These are phyloP conservation scores for Ciborinia camelliae DNA, from an alignment of 2,329 filamentous ascomycete genomes.

Conservation along the genomic window DNA sequence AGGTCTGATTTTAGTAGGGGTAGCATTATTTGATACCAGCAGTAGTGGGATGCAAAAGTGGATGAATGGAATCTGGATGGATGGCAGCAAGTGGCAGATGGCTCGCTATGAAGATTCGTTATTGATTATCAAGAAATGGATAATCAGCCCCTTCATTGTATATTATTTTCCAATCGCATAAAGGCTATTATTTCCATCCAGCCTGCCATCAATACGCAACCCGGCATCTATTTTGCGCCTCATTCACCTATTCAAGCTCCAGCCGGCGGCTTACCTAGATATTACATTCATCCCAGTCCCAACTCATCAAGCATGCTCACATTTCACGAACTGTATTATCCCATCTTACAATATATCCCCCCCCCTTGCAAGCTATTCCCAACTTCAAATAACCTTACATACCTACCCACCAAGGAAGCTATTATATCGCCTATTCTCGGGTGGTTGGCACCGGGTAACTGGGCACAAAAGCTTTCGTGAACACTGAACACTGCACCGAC, in stretches of 20 bases:
- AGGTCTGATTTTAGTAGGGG: neutral
- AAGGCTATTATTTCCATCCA: neutral
- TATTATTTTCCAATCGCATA: neutral
- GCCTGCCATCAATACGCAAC: neutral
- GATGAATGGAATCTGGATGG: neutral
- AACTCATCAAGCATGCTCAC: constrained; percentile 1
- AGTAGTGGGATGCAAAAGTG: constrained; percentile 7
- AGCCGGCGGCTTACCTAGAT: neutral
- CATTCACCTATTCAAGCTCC: neutral
- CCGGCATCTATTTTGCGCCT: neutral
- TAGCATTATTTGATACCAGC: constrained; percentile 7
- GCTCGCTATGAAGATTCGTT: neutral
- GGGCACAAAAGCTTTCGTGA: constrained; percentile 10
- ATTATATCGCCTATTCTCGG: constrained; percentile 16
- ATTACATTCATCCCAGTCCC: neutral
- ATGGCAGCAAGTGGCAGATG: neutral
- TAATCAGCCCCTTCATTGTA: neutral
- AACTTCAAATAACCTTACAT: neutral
- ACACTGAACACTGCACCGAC: constrained; percentile 7
- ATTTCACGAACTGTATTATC: neutral
- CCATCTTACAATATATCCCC: constrained; percentile 1
- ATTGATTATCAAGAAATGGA: neutral
- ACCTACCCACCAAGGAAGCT: neutral
- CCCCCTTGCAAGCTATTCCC: neutral
- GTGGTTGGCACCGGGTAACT: constrained; percentile 16